Evolutionary conservation across 2,329 filamentous ascomycete genomes (phyloP), one percentile per base, ranked within the genome.

Genomic region (Colletotrichum sp.): DNA sequence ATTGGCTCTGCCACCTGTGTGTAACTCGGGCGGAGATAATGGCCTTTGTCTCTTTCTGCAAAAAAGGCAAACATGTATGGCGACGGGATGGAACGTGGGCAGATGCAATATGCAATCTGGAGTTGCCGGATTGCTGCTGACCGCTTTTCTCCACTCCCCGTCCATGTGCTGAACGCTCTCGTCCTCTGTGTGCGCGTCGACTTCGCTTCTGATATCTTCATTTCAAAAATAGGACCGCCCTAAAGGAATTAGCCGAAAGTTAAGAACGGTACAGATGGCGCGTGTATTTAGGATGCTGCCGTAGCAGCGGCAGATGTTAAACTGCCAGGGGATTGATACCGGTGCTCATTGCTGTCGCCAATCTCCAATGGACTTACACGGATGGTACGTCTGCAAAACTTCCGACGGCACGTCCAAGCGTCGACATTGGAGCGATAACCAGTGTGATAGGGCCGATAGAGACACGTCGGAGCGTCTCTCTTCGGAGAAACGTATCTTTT

Each of bases 291-390:
- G 58, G 24, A 7, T 21, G 36, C 32, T 71, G 52, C 68, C 72
- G 36, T 66, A 66, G 55, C 68, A 48, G 59, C 71, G 65, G 65
- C 64, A 69, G 55, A 43, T 65, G 58, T 30, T 66, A 14, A 52
- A 36, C 14, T 61, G 61, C 28, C 24, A 64, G 52, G 69, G 68
- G 52, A 61, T 36, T 43, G 43, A 52, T 21, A 13, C 5, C n/a
- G 43, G n/a, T 52, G n/a, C 12, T 52, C n/a, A 13, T 64, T 36
- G 36, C 43, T 34, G 10, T 68, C 16, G 8, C 43, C 63, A 30
- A 48, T 75, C 73, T 75, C 73, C 73, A 75, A 75, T 75, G 63
- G 69, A 75, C 73, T 75, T 75, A 75, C 73, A 75, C 73, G 69
- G 70, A 73, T 63, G 63, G 43, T 32, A 61, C 26, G 30, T 21